Conservation (phyloP, 2,329 filamentous ascomycete species). For the Penicillium sp. region DNA sequence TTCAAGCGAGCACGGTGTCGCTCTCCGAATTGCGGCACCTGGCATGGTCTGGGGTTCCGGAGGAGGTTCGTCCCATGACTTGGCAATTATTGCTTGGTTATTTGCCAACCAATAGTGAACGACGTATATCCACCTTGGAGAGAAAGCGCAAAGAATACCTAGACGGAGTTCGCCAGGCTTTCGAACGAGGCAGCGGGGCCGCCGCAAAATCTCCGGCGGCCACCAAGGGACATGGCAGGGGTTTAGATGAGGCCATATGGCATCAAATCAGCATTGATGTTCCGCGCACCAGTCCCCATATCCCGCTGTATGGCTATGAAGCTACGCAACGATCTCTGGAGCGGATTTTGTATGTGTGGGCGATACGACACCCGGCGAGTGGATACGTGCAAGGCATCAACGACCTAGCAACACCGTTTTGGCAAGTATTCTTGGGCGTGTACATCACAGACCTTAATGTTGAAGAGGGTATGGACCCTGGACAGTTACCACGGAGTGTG, state of each 20-base stretch:
- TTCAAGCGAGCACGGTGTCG: slow-evolving; percentile 86
- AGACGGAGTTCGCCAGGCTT: slow-evolving; percentile 72
- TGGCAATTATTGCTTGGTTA: slow-evolving; percentile 96
- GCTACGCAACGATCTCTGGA: slow-evolving; percentile 92
- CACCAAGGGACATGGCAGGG: slow-evolving; percentile 55
- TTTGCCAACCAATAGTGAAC: slow-evolving; percentile 90
- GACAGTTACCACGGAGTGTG: slow-evolving; percentile 82
- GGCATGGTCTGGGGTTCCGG: slow-evolving; percentile 90
- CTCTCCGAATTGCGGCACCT: slow-evolving; percentile 74
- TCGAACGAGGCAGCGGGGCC: slow-evolving; percentile 49
- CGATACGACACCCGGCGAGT: slow-evolving; percentile 91
- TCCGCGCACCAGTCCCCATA: slow-evolving; percentile 89
- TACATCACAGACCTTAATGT: slow-evolving; percentile 95
- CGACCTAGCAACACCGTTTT: slow-evolving; percentile 94
- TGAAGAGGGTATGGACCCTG: slow-evolving; percentile 92
- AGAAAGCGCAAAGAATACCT: slow-evolving; percentile 94
- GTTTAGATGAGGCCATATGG: slow-evolving; percentile 95
- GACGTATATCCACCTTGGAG: slow-evolving; percentile 81
- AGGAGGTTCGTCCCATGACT: slow-evolving; percentile 96
- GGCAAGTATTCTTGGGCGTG: slow-evolving; percentile 90
- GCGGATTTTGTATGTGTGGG: slow-evolving; percentile 94
- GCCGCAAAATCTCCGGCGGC: slow-evolving; percentile 39
- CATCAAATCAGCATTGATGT: slow-evolving; percentile 99
- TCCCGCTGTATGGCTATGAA: slow-evolving; percentile 91
- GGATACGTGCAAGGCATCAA: slow-evolving; percentile 99